Evolutionary conservation across 148 eudicot genomes (phyloP), one percentile per base, ranked within the genome.

Genomic region (Arctostaphylos glauca): DNA sequence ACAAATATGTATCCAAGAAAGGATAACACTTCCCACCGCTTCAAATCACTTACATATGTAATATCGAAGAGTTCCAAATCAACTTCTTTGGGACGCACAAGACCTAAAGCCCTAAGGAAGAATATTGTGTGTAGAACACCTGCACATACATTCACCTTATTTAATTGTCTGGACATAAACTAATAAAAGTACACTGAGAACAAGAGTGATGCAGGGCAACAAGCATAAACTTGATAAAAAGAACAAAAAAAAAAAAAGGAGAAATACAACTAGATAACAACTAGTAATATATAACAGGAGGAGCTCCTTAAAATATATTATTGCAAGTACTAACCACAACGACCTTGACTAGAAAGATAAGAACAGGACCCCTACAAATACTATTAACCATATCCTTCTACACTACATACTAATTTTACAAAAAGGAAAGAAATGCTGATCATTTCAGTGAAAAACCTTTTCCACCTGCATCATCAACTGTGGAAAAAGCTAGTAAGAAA

Each of bases 51-150:
- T 86, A 96, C 99, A 85, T 96, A 96, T 56, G 99, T 96, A 49
- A 96, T 92, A 79, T 96, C 99, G 78, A 94, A 96, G 73, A 96
- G 96, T 84, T 96, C 95, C 94, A 94, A 84, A 86, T 96, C 98
- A 66, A 93, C 82, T 70, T 96, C 99, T 86, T 91, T 96, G 48
- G 97, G 99, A 68, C 95, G 89, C 80, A 90, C 89, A 58, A 90
- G 87, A 52, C 92, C 92, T 84, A 84, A 87, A 84, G 98, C 98
- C 83, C 99, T 92, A 84, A 94, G 98, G 87, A 96, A 96, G 89
- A 96, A 88, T 78, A 96, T 86, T 70, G 98, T 96, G 83, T 96
- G 99, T 9, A 96, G 89, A 85, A 96, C 91, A 81, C 99, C 99
- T 96, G 94, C 90, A 93, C 21, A 80, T 56, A 87, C 46, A 80